Base-by-base conservation (phyloP, 2,329 filamentous ascomycete species). In the Colletotrichum theobromicola region DNA sequence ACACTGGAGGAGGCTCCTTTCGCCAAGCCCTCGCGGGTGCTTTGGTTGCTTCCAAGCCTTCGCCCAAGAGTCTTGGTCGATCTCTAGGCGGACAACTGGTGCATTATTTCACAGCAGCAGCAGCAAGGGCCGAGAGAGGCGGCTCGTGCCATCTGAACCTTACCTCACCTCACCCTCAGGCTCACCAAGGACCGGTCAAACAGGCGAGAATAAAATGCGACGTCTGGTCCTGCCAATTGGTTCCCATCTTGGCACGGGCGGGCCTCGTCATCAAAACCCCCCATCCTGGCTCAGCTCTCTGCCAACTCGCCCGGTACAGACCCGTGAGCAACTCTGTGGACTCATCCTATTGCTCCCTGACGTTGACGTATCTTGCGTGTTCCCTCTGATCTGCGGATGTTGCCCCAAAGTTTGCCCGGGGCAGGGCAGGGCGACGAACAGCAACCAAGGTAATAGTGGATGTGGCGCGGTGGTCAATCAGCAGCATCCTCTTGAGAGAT, bases 81-180 rank as follows among this genome's bases (percentile, higher is more conserved):
- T 75, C 72, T 64, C 28, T 34, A 37, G 61, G 61, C 67, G n/a
- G 61, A n/a, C 55, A 71, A 57, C 18, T 46, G 37, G 50, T 50
- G n/a, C n/a, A n/a, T n/a, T n/a, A 50, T 50, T 12, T 50, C 42
- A 50, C 42, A 13, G 6, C 10, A 74, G 68, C n/a, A n/a, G n/a
- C 60, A 74, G 68, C 67, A 42, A 65, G 71, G 67, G 67, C 67
- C 67, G 62, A 66, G 72, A 60, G 61, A 74, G 28, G 72, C 72
- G 72, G 67, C 72, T 67, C 67, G 72, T 72, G 72, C 72, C 67
- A 74, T 71, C 72, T 72, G 68, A 74, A 62, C 72, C 53, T 71
- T 61, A 74, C 50, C 50, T 60, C 58, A 74, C 60, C 50, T 60
- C 58, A 57, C 42, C 67, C 28, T 15, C 15, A 35, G 21, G 58